Conservation (phyloP, 345 rosid genomes). For the Carallia brachiata region DNA sequence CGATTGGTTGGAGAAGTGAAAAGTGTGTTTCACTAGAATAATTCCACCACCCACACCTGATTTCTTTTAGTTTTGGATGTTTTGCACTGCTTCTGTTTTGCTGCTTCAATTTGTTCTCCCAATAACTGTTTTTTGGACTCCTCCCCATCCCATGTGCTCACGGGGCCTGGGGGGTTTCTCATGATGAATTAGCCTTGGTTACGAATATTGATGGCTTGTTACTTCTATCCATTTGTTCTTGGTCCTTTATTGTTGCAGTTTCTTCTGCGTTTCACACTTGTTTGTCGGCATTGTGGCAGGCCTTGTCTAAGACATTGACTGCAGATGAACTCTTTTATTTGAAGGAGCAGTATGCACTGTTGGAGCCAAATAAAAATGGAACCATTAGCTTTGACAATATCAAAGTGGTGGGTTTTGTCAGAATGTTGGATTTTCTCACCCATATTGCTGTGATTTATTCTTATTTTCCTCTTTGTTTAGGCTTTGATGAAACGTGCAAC, state of each 20-base stretch:
- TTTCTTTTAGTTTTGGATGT: too few relatives aligned
- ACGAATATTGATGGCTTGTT: too few relatives aligned
- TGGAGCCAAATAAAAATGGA: conserved; percentile 71
- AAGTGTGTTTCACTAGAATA: too few relatives aligned
- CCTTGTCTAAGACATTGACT: conserved; percentile 74
- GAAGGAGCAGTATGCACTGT: conserved; percentile 64
- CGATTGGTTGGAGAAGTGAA: too few relatives aligned
- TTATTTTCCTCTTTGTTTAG: conserved; percentile 36
- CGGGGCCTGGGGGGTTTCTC: too few relatives aligned
- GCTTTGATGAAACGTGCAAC: conserved; percentile 82
- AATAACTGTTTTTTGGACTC: too few relatives aligned
- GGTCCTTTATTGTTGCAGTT: not conserved
- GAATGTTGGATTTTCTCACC: not conserved
- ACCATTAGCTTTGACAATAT: conserved; percentile 66
- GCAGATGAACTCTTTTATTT: conserved; percentile 65
- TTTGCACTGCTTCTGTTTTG: too few relatives aligned
- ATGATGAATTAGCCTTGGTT: too few relatives aligned
- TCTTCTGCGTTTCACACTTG: not conserved
- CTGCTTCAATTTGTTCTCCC: too few relatives aligned
- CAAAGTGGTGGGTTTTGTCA: conserved; percentile 46
- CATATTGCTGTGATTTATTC: conserved; percentile 11
- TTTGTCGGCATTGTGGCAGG: conserved; percentile 46
- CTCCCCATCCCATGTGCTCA: too few relatives aligned
- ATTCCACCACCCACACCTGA: too few relatives aligned
- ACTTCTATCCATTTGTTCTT: not conserved